These are phyloP conservation scores for Podaxis carcinomalis DNA, from an alignment of 768 basidiomycete species.

Conservation along the genomic window DNA sequence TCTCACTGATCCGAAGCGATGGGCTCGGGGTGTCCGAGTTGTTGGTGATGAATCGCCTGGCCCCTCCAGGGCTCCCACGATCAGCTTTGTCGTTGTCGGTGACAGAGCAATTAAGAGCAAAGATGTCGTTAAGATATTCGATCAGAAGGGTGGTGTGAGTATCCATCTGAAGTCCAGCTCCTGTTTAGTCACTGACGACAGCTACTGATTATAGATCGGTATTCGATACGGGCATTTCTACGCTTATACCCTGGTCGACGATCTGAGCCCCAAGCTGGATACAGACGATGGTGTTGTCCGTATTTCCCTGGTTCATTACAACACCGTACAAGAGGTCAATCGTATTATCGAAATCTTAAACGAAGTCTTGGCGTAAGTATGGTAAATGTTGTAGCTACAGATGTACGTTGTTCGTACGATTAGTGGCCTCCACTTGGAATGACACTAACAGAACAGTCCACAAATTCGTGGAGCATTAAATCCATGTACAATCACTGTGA, in stretches of 20 bases:
- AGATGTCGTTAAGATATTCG: constrained; percentile 62
- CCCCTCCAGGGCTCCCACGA: constrained; percentile 54
- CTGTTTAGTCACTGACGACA: neutral
- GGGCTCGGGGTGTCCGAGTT: constrained; percentile 57
- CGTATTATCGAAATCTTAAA: neutral
- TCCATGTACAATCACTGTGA: constrained; percentile 27
- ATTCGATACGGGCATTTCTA: constrained; percentile 80
- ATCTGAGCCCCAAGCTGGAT: constrained; percentile 53
- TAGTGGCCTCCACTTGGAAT: constrained; percentile 20
- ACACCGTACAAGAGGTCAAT: neutral
- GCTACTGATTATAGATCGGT: constrained; percentile 48
- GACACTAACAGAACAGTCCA: constrained; percentile 51
- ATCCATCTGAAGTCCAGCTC: neutral
- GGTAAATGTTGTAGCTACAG: constrained; percentile 20
- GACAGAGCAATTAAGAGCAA: constrained; percentile 51
- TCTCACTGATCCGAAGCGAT: constrained; percentile 45
- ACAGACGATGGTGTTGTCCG: constrained; percentile 65
- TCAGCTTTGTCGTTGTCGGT: constrained; percentile 68
- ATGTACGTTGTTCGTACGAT: constrained; percentile 45
- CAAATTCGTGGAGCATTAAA: neutral
- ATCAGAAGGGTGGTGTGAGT: constrained; percentile 59
- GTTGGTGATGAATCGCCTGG: constrained; percentile 54
- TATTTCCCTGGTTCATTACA: constrained; percentile 38
- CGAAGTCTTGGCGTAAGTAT: neutral
- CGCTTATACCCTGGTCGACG: constrained; percentile 58